Percentiles rank a stretch among this genome's conserved stretches.
These are phyloP conservation scores for Corymbia citriodora DNA, from an alignment of 441 rosid species.

Conservation along the genomic window DNA sequence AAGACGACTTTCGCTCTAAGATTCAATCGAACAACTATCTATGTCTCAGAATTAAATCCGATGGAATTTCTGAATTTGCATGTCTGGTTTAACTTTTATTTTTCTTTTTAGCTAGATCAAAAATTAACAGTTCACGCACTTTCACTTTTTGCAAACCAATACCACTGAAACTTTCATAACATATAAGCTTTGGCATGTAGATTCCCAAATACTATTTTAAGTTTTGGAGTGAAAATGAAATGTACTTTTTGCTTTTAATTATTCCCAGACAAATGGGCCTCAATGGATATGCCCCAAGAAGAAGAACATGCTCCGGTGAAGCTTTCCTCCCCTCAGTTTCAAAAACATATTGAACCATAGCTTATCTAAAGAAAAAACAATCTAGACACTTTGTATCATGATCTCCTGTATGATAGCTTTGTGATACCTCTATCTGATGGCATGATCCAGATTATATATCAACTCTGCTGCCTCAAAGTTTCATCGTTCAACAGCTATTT, in stretches of 20 bases:
- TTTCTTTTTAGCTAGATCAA: neutral
- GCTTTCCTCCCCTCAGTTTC: neutral
- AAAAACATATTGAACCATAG: neutral
- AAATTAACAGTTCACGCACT: neutral
- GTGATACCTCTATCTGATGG: neutral
- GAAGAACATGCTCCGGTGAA: neutral
- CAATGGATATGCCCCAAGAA: neutral
- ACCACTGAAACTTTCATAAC: rapidly evolving
- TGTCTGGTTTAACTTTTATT: neutral
- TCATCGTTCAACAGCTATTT: neutral
- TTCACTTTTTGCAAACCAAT: neutral
- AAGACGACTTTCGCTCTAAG: neutral
- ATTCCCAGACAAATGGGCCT: neutral
- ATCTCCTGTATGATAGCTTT: neutral
- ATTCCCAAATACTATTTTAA: neutral
- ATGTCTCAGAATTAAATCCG: neutral
- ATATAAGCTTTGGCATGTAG: neutral
- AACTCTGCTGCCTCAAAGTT: neutral
- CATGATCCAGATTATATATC: neutral
- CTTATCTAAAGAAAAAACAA: neutral
- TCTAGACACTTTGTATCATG: neutral
- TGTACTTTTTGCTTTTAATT: neutral
- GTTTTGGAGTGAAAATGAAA: neutral
- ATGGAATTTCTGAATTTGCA: neutral
- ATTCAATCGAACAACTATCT: neutral